Base-by-base conservation (phyloP, 2,329 filamentous ascomycete genomes). In the Graphilbum sp. region DNA sequence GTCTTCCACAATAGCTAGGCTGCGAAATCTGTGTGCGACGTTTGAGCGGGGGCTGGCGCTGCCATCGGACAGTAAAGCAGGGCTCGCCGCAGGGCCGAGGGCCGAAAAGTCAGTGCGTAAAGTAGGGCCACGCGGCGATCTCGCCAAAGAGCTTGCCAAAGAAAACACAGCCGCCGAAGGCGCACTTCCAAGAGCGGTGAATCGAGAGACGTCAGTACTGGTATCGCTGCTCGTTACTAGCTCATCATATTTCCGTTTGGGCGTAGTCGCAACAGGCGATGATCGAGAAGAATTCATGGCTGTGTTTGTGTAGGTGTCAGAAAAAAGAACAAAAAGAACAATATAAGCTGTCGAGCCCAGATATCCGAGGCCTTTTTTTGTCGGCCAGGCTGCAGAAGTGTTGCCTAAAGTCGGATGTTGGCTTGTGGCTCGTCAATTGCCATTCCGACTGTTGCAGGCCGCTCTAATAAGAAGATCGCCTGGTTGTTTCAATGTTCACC, bases 21-120 rank as follows among this genome's bases (percentile, higher is more conserved):
- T 63, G 36, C 60, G 59, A 52, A 74, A 71, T 47, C 59, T 59
- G 49, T 66, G 63, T 30, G 63, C 65, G 31, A 73, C 66, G 38
- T 54, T 62, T 32, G 64, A 63, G 38, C 63, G 60, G n/a, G 69
- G 68, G 44, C 69, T 73, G 45, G 54, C 60, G 48, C 55, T 62
- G 41, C 66, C 67, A 36, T 68, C 30, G 16, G 5, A 10, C n/a
- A n/a, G 15, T n/a, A 32, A 66, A 66, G 38, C 68, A 64, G 29
- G 65, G 60, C 23, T 51, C 10, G 15, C n/a, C 24, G 18, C n/a
- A 31, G n/a, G 13, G 11, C 17, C 21, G 25, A 21, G 17, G 13
- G 23, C 34, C 34, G 27, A 12, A 30, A 43, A 31, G 13, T 31
- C 34, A 33, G 37, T 23, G 12, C 23, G 24, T 21, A 35, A 29